Base-by-base conservation (phyloP, 2,329 filamentous ascomycete genomes). In the Aaosphaeria arxii region DNA sequence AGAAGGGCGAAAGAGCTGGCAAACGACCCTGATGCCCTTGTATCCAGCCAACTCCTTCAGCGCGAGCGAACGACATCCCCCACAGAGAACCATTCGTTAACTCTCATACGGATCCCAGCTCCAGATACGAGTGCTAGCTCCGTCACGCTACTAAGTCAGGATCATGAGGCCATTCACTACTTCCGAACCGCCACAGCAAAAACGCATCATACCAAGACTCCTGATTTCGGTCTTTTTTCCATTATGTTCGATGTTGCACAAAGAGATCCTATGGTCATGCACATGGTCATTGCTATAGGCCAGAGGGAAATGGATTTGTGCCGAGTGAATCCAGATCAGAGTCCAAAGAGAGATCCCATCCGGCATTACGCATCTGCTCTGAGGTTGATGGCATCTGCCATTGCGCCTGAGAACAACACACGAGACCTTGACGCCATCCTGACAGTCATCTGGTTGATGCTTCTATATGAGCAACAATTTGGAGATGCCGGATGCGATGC, bases 391-490 rank as follows among this genome's bases (percentile, higher is more conserved):
- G 64, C 63, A 6, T 62, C 63, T 31, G 53, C 58, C 4, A 56
- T 68, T 28, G 53, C 54, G 17, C 53, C 56, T 11, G 55, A 52
- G 7, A 47, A 50, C 11, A 44, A 43, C 1, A 49, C 57, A 4
- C 48, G 61, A 4, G 62, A 70, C 30, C 52, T 70, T 2, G 66
- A 69, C 42, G 54, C 56, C 0, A 60, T 70, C 28, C 58, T 59
- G 11, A 63, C 68, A 1, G 58, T 62, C 1, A 44, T 71, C 5
- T 71, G 67, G 51, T 50, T 72, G 7, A 71, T 72, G 66, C 58
- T 72, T 1, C 40, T 67, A 2, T 72, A 71, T 33, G 69, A 72
- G 52, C 69, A 72, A 46, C 69, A 69, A 32, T 70, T 64, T 33
- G 69, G 69, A n/a, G 69, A 72, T 11, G 56, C 59, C 1, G 53